Percentiles rank a stretch among this genome's conserved stretches.
Conservation (phyloP, 192 early-diverging fungal species). For the Chytriomyces confervae region DNA sequence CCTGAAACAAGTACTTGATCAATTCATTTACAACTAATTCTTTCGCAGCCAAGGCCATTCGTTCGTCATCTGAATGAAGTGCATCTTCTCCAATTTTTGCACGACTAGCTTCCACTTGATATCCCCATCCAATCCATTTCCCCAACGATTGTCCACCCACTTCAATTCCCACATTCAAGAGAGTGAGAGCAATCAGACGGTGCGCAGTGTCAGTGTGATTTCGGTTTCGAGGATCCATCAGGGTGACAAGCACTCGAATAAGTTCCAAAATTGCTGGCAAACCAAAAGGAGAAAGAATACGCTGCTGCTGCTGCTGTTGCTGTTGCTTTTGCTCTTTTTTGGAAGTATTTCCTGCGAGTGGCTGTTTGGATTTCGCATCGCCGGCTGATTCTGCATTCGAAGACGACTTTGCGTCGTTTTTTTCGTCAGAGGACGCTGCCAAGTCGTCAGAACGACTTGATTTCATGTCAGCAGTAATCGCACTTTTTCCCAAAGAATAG, state of each 20-base stretch:
- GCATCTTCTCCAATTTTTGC: neutral
- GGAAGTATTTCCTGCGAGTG: neutral
- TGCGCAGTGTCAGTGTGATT: slow-evolving; percentile 93
- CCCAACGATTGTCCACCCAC: slow-evolving; percentile 80
- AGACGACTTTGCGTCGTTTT: neutral
- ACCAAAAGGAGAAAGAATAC: slow-evolving; percentile 66
- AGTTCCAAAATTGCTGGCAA: slow-evolving; percentile 89
- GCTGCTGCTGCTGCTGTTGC: neutral
- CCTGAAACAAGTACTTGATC: slow-evolving; percentile 84
- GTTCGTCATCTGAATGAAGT: slow-evolving; percentile 41
- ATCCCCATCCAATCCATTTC: slow-evolving; percentile 54
- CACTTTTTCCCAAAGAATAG: neutral
- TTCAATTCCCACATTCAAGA: slow-evolving; percentile 86
- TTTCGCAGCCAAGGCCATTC: slow-evolving; percentile 43
- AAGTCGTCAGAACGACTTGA: neutral
- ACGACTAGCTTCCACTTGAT: slow-evolving; percentile 20
- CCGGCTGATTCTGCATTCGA: neutral
- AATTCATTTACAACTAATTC: slow-evolving; percentile 82
- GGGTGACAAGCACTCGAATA: slow-evolving; percentile 84
- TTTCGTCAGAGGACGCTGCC: neutral
- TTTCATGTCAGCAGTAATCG: neutral
- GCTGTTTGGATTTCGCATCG: neutral
- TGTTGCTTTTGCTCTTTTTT: slow-evolving; percentile 24
- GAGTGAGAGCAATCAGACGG: slow-evolving; percentile 85
- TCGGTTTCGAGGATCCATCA: slow-evolving; percentile 88